Evolutionary conservation across 2,329 filamentous ascomycete species (phyloP).

Genomic region (Arthrobotrys entomopaga): DNA sequence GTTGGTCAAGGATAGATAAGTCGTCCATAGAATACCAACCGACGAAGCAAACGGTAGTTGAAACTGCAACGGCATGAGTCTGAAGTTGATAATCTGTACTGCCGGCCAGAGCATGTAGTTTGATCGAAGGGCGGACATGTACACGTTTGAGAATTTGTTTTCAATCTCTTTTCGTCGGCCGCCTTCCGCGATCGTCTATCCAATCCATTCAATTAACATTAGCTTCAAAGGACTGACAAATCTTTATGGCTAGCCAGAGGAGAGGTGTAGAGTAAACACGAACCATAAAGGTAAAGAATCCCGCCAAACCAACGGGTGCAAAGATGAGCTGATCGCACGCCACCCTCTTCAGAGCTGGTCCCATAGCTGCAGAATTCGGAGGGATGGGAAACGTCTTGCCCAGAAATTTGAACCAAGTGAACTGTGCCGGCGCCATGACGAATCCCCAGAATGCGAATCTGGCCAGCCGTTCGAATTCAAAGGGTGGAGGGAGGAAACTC

Average conservation of each 20-base stretch:
- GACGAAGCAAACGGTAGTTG: conserved; percentile 97
- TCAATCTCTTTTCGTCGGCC: conserved; percentile 81
- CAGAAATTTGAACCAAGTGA: conserved; percentile 93
- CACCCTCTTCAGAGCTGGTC: conserved; percentile 86
- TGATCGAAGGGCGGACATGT: conserved; percentile 90
- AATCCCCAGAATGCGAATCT: conserved; percentile 95
- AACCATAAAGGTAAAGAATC: conserved; percentile 91
- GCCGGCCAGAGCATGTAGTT: conserved; percentile 96
- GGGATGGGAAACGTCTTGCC: conserved; percentile 83
- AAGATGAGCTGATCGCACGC: conserved; percentile 93
- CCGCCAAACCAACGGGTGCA: conserved; percentile 84
- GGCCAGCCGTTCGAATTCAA: conserved; percentile 93
- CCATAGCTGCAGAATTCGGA: conserved; percentile 68
- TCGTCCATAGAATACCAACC: conserved; percentile 96
- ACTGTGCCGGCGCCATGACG: conserved; percentile 92
- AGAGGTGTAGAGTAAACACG: neutral
- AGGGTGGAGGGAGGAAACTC: conserved; percentile 76
- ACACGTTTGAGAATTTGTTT: conserved; percentile 91
- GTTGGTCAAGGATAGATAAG: conserved; percentile 92
- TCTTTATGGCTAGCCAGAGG: neutral
- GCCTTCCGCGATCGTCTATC: conserved; percentile 83
- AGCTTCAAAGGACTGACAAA: neutral
- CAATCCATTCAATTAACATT: neutral
- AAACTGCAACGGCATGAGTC: conserved; percentile 91
- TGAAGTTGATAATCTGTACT: conserved; percentile 96